These are phyloP conservation scores for Suillus hirtellus DNA, from an alignment of 768 basidiomycete genomes.

Conservation along the genomic window DNA sequence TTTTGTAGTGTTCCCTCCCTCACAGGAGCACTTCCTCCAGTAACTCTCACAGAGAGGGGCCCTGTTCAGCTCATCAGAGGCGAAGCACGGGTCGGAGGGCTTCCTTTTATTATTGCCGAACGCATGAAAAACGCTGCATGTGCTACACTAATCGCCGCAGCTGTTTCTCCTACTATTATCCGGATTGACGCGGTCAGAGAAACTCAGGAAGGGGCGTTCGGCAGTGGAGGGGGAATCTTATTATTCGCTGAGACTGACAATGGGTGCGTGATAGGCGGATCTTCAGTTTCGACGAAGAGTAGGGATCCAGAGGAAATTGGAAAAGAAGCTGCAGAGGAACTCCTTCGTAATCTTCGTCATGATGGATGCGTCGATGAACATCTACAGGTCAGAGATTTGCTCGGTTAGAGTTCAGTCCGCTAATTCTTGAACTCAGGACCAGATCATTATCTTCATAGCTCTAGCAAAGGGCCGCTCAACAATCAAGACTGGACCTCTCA, in stretches of 20 bases:
- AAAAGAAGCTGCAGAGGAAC: conserved; percentile 57
- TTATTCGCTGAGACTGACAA: conserved; percentile 73
- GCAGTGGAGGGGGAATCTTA: conserved; percentile 70
- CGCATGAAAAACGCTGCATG: conserved; percentile 59
- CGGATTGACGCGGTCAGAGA: conserved; percentile 49
- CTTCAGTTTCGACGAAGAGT: conserved; percentile 59
- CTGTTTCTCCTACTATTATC: conserved; percentile 29
- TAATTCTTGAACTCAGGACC: conserved; percentile 48
- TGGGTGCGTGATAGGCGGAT: conserved; percentile 69
- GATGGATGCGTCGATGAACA: conserved; percentile 74
- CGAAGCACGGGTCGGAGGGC: conserved; percentile 63
- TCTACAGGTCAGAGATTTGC: conserved; percentile 44
- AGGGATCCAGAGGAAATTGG: conserved; percentile 50
- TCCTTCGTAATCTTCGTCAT: conserved; percentile 56
- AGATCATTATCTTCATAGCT: conserved; percentile 77
- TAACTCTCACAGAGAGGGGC: conserved; percentile 60
- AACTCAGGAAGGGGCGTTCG: conserved; percentile 44
- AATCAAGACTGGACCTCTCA: conserved; percentile 57
- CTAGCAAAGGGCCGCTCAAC: conserved; percentile 65
- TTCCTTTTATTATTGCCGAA: conserved; percentile 56
- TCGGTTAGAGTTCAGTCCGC: not conserved
- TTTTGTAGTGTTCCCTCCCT: conserved; percentile 39
- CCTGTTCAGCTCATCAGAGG: conserved; percentile 52
- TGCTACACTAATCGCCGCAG: conserved; percentile 41
- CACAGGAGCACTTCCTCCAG: conserved; percentile 40